Evolutionary conservation across 139 green algal species (phyloP), one percentile per base, ranked within the genome.

Genomic region (Raphidocelis subcapitata): DNA sequence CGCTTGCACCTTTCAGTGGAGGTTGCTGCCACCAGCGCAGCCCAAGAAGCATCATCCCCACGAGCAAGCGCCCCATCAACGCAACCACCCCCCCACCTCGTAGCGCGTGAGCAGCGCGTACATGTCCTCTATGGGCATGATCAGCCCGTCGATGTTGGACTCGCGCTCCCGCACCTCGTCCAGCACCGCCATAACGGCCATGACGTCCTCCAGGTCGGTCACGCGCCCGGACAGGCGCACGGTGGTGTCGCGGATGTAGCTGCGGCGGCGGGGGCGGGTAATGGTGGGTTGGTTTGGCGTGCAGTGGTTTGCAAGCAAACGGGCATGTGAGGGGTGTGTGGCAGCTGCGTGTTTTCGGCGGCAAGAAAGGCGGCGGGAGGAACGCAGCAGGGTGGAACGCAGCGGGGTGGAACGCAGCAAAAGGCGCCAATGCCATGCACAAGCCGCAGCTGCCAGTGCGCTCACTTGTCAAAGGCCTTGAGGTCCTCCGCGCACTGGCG

Each of bases 61-160:
- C n/a, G n/a, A n/a, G n/a, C n/a, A n/a, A n/a, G n/a, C n/a, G n/a
- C n/a, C n/a, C n/a, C n/a, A n/a, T n/a, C n/a, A n/a, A n/a, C n/a
- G n/a, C n/a, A n/a, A n/a, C n/a, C n/a, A n/a, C n/a, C 12, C 26
- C 24, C 69, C 2, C 35, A 77, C 75, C 69, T 94, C 92, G 64
- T 97, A 97, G 31, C 91, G 82, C 79, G 89, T 49, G 31, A 97
- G 89, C 84, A 98, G 81, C 5, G 76, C 80, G 79, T 98, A 98
- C 86, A 95, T 95, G 73, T 98, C 92, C 82, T 98, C 91, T 59
- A 98, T 96, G 29, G 93, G 93, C n/a, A 63, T 83, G 32, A 97
- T 92, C 23, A 94, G 64, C 52, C 81, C 82, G 74, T 97, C 92
- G 57, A 97, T 93, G 73, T 94, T 83, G 21, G 83, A 84, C 87